Evolutionary conservation across 1,284 basidiomycete genomes (phyloP).

Genomic region (Ganoderma lucidum): DNA sequence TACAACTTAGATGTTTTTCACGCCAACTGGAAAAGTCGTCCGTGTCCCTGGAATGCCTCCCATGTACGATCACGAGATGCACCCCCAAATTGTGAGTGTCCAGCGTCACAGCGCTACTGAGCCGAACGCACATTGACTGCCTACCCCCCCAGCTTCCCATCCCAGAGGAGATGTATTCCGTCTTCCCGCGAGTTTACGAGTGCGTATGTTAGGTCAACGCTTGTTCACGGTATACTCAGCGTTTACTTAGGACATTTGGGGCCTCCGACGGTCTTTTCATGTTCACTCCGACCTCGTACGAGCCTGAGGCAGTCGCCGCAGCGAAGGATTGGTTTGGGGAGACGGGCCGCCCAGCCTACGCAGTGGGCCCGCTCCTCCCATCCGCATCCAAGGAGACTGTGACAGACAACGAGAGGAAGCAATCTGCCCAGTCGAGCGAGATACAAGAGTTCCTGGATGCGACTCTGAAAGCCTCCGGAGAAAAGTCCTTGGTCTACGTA

Average conservation of each 20-base stretch:
- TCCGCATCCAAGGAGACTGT: constrained; percentile 15
- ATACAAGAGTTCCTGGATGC: constrained; percentile 33
- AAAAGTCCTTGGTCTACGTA: constrained; percentile 38
- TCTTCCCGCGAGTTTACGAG: constrained; percentile 18
- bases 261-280: constrained; percentile 30
- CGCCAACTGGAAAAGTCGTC: constrained; percentile 23
- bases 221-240: constrained; percentile 14
- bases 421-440: constrained; percentile 21
- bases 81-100: constrained; percentile 34
- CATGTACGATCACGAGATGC: constrained; percentile 37
- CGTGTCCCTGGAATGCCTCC: constrained; percentile 33
- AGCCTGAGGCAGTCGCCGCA: constrained; percentile 28
- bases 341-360: constrained; percentile 25
- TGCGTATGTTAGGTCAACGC: neutral
- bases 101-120: neutral
- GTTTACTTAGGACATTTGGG: constrained; percentile 17
- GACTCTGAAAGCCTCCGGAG: constrained; percentile 28
- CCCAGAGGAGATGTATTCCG: neutral
- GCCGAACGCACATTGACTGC: neutral
- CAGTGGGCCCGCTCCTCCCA: constrained; percentile 30
- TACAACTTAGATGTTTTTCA: constrained; percentile 18
- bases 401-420: constrained; percentile 24
- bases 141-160: neutral
- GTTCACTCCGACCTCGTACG: constrained; percentile 31
- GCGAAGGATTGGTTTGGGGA: constrained; percentile 29